These are phyloP conservation scores for Paecilomyces sp. DNA, from an alignment of 2,329 filamentous ascomycete genomes.

Conservation along the genomic window DNA sequence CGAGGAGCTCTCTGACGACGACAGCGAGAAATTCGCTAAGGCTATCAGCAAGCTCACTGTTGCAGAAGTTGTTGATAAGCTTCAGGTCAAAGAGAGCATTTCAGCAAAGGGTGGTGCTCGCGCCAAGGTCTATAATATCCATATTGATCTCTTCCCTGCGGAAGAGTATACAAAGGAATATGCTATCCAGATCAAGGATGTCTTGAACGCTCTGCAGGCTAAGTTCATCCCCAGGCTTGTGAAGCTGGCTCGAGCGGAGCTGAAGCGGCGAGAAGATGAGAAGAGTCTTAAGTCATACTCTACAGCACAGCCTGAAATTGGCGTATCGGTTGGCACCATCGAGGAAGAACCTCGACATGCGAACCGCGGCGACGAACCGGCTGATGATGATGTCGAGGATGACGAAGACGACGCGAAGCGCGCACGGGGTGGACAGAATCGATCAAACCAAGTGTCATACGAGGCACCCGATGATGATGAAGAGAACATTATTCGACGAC, in stretches of 20 bases:
- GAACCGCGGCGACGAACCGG: conserved; percentile 49
- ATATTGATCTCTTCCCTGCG: conserved; percentile 74
- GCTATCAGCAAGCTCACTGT: conserved; percentile 81
- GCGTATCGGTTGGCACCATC: conserved; percentile 52
- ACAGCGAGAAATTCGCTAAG: conserved; percentile 79
- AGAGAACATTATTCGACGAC: conserved; percentile 63
- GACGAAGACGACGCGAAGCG: conserved; percentile 66
- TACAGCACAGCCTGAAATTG: conserved; percentile 70
- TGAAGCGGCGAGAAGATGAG: conserved; percentile 66
- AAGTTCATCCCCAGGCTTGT: conserved; percentile 70
- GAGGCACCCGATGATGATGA: conserved; percentile 92
- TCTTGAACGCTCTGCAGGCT: conserved; percentile 70
- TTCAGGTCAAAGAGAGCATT: conserved; percentile 71
- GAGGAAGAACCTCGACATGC: conserved; percentile 45
- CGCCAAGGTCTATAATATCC: conserved; percentile 79
- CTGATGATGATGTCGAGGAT: conserved; percentile 64
- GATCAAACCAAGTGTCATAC: conserved; percentile 76
- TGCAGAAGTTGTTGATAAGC: conserved; percentile 74
- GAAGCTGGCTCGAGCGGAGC: conserved; percentile 63
- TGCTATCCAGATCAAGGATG: conserved; percentile 70
- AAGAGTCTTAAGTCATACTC: conserved; percentile 50
- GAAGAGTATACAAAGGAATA: conserved; percentile 81
- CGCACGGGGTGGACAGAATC: conserved; percentile 59
- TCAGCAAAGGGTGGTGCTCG: conserved; percentile 62
- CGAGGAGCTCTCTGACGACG: conserved; percentile 59